A percentile compares a stretch with the other conserved stretches of the same genome.
These are phyloP conservation scores for Xerocomus spinulosus DNA, from an alignment of 768 basidiomycete species.

Conservation along the genomic window DNA sequence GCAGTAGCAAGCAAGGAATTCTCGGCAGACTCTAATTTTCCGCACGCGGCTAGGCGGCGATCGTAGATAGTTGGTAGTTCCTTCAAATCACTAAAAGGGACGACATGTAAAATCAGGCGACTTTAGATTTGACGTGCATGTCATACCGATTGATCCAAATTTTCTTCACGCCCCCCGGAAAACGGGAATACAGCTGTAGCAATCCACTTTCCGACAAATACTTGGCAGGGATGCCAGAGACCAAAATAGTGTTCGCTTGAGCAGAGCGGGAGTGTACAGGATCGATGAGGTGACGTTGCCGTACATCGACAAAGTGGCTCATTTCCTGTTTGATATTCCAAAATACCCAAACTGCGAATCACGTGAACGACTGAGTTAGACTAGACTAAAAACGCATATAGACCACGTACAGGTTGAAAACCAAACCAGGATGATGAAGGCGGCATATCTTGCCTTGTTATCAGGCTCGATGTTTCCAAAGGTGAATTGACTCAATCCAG, in stretches of 20 bases:
- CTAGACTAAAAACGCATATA: background rate
- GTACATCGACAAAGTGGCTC: conserved; percentile 68
- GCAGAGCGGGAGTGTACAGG: conserved; percentile 68
- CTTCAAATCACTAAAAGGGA: conserved; percentile 61
- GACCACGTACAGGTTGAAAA: conserved; percentile 65
- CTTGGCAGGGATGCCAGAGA: conserved; percentile 81
- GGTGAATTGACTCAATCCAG: conserved; percentile 65
- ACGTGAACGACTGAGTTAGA: background rate
- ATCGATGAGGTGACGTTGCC: conserved; percentile 79
- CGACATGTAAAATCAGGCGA: background rate
- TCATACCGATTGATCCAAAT: conserved; percentile 87
- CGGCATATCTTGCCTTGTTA: conserved; percentile 60
- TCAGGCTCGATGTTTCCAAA: conserved; percentile 69
- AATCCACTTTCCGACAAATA: conserved; percentile 72
- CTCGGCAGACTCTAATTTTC: conserved; percentile 84
- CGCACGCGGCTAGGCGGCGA: conserved; percentile 63
- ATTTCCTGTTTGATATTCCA: conserved; percentile 81
- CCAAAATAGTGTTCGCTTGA: conserved; percentile 85
- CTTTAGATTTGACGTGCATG: background rate
- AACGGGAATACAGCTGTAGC: conserved; percentile 62
- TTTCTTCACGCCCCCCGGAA: conserved; percentile 87
- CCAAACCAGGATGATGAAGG: conserved; percentile 74
- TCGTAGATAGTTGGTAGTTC: conserved; percentile 82
- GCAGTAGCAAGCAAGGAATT: conserved; percentile 73
- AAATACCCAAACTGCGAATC: conserved; percentile 68